A percentile compares a stretch with the other conserved stretches of the same genome.
Evolutionary conservation across 345 rosid species (phyloP).

Genomic region (Populus deltoides): DNA sequence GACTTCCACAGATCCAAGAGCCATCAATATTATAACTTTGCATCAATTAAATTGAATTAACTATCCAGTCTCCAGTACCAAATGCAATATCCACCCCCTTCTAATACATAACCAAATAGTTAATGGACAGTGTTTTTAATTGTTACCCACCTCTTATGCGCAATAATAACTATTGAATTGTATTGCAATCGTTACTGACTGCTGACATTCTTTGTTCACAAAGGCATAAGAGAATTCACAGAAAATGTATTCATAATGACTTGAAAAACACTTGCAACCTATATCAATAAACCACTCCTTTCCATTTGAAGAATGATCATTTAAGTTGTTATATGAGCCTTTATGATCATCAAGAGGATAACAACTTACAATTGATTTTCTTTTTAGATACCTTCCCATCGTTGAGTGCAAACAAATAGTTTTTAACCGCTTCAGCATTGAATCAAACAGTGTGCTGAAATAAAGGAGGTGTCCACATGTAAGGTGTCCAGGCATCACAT

Average conservation of each 20-base stretch:
- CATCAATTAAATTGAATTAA: background rate
- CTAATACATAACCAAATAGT: background rate
- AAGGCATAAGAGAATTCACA: background rate
- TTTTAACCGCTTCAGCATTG: conserved; percentile 76
- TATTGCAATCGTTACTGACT: background rate
- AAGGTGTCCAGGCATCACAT: conserved; percentile 1
- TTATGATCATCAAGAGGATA: conserved; percentile 1
- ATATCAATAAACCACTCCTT: background rate
- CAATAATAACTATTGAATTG: background rate
- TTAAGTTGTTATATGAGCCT: background rate
- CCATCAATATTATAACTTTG: background rate
- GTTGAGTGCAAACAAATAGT: conserved; percentile 58
- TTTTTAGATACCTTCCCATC: conserved; percentile 73
- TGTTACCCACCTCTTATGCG: background rate
- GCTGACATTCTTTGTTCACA: background rate
- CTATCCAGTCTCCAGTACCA: background rate
- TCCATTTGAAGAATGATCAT: background rate
- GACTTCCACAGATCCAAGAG: background rate
- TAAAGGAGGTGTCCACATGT: conserved; percentile 9
- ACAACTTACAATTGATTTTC: conserved; percentile 75
- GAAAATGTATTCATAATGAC: background rate
- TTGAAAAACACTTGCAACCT: background rate
- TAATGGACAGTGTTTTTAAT: background rate
- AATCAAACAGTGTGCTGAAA: conserved; percentile 78
- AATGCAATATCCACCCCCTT: background rate